phyloP scores from a whole-genome alignment of 2,329 filamentous ascomycete genomes.

The Paramyrothecium roridum region DNA sequence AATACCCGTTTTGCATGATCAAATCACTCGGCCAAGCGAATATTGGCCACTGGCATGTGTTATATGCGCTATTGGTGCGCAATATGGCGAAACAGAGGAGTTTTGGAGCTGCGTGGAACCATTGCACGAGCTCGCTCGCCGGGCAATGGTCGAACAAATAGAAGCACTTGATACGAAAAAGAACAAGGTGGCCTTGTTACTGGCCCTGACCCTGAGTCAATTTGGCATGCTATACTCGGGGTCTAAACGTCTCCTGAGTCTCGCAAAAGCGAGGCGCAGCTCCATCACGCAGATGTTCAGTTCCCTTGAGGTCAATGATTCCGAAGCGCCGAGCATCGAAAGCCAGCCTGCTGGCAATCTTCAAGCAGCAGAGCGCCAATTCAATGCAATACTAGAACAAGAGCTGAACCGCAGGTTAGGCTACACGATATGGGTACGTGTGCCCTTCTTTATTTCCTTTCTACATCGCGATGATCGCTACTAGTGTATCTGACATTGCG shows the following conservation, averaged over 20 bases:
- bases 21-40: slow-evolving; percentile 3
- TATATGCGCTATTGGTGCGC: slow-evolving; percentile 16
- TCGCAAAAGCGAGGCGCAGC: no score
- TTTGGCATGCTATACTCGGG: no score
- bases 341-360: no score
- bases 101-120: slow-evolving; percentile 13
- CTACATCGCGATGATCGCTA: no score
- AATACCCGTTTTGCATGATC: slow-evolving; percentile 24
- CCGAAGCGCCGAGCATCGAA: no score
- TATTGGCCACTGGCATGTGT: slow-evolving; percentile 17
- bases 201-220: no score
- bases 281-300: no score
- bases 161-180: not conserved
- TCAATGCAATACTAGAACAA: slow-evolving; percentile 2
- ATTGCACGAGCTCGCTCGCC: slow-evolving; percentile 18
- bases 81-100: slow-evolving; percentile 17
- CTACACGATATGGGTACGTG: slow-evolving; percentile 11
- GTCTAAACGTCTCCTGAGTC: no score
- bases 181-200: not conserved
- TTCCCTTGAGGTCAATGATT: no score
- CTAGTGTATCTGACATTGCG: no score
- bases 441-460: no score
- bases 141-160: slow-evolving; percentile 3
- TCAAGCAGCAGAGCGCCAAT: not conserved
- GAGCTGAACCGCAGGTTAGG: slow-evolving; percentile 9